Base-by-base conservation (phyloP, 768 basidiomycete genomes). In the Scleroderma bovista region DNA sequence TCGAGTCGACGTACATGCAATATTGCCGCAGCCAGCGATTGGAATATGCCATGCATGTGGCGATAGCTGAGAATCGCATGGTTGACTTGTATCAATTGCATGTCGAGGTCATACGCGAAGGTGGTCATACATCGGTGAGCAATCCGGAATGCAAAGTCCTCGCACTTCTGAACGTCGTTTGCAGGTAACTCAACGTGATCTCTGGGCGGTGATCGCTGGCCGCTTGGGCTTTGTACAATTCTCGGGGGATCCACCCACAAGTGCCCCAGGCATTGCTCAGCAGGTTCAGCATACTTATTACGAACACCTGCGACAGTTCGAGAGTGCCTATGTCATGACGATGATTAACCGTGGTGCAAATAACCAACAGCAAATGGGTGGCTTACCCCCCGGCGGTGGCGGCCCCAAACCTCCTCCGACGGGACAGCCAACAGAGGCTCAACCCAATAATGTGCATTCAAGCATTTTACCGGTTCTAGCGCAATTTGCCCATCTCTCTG, bases 191-290 rank as follows among this genome's bases (percentile, higher is more conserved):
- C 66, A 68, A 50, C 74, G 75, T 42, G 84, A 86, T 31, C 53
- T 72, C 51, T 88, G 86, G 87, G 58, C 76, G 15, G 68, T 83
- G 40, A 78, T 89, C 49, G 87, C 78, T 16, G 86, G 76, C n/a
- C 76, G 75, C 20, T 71, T 89, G 65, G 82, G 80, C 16, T 79
- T 83, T 57, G 74, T 82, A 3, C 74, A 81, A 47, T 85, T 87
- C 55, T 81, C 81, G 2, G 83, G 74, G 4, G 81, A 86, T 52
- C 84, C 86, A 11, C 72, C 78, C 5, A 81, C 77, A 56, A 74
- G 76, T 23, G 82, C 81, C 3, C 85, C 84, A 2, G 81, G 67
- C 20, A 72, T 78, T 26, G 86, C 84, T 0, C 75, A 75, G 45
- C 79, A 80, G 22, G 66, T 89, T 4, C 73, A 76, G 1, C 73